Evolutionary conservation across 306 rosid species (phyloP).

Genomic region (Acmispon strigosus): DNA sequence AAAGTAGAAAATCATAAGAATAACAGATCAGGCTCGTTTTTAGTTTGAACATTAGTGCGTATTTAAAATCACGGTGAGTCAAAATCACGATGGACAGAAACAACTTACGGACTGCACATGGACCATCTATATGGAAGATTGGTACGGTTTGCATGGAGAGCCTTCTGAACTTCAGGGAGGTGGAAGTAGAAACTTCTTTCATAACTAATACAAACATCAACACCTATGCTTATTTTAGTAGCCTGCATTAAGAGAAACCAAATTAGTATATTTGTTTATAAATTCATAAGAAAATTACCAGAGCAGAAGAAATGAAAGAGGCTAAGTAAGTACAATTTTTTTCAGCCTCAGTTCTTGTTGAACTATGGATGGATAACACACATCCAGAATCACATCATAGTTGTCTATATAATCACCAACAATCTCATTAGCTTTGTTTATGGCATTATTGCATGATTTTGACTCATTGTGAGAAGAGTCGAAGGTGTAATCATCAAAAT

Average conservation of each 20-base stretch:
- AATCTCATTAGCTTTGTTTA: conserved; percentile 38
- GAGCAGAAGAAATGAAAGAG: background rate
- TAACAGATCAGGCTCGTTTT: too few relatives aligned
- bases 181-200: conserved; percentile 65
- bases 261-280: background rate
- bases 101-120: conserved; percentile 69
- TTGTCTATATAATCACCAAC: conserved; percentile 56
- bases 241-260: conserved; percentile 40
- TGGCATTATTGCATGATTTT: conserved; percentile 43
- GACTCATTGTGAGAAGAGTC: conserved; percentile 47
- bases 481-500: conserved; percentile 53
- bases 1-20: background rate
- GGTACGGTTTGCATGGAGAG: conserved; percentile 95
- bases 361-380: conserved; percentile 78
- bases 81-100: too few relatives aligned
- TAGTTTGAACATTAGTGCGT: too few relatives aligned
- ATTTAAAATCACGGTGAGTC: background rate
- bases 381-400: conserved; percentile 82
- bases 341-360: conserved; percentile 73
- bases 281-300: background rate
- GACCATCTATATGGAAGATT: conserved; percentile 61
- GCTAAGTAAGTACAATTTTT: conserved; percentile 40
- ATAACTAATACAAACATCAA: conserved; percentile 69
- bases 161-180: conserved; percentile 85
- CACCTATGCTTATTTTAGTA: conserved; percentile 64